Conservation (phyloP, 495 filamentous ascomycete genomes). For the Trichocladium uniseriatum region DNA sequence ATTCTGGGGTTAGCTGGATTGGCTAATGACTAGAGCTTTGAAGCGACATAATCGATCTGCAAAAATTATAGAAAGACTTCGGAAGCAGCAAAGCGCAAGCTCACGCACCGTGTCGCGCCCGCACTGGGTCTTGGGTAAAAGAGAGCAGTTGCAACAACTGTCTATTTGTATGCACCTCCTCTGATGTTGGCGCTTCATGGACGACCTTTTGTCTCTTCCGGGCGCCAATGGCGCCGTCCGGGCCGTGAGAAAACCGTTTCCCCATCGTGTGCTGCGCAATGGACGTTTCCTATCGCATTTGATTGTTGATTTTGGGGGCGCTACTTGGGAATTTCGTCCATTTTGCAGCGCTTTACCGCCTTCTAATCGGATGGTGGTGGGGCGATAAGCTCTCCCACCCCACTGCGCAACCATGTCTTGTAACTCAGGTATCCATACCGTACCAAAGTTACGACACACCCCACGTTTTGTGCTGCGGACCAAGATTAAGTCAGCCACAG, state of each 20-base stretch:
- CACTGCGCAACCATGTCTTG: background rate
- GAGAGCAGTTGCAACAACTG: conserved; percentile 56
- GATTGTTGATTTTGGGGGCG: background rate
- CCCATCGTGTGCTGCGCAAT: conserved; percentile 24
- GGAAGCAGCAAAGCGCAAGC: background rate
- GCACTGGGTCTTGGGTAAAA: conserved; percentile 54
- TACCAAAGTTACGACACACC: too few relatives aligned
- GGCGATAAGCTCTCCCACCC: conserved; percentile 2
- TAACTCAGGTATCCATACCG: too few relatives aligned
- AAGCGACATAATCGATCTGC: too few relatives aligned
- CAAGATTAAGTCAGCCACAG: too few relatives aligned
- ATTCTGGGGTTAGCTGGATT: background rate
- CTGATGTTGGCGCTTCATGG: conserved; percentile 41
- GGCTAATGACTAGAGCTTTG: too few relatives aligned
- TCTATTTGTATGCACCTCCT: conserved; percentile 47
- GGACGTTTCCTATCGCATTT: background rate
- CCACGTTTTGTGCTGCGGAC: too few relatives aligned
- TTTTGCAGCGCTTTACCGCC: conserved; percentile 21
- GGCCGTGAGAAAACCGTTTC: conserved; percentile 30
- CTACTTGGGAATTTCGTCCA: conserved; percentile 11
- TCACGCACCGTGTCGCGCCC: conserved; percentile 55
- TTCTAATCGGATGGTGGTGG: conserved; percentile 16
- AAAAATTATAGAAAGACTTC: background rate
- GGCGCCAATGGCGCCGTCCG: conserved; percentile 19
- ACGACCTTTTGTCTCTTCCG: conserved; percentile 30